These are phyloP conservation scores for Corrigiola litoralis DNA, from an alignment of 179 eudicot genomes.

Conservation along the genomic window DNA sequence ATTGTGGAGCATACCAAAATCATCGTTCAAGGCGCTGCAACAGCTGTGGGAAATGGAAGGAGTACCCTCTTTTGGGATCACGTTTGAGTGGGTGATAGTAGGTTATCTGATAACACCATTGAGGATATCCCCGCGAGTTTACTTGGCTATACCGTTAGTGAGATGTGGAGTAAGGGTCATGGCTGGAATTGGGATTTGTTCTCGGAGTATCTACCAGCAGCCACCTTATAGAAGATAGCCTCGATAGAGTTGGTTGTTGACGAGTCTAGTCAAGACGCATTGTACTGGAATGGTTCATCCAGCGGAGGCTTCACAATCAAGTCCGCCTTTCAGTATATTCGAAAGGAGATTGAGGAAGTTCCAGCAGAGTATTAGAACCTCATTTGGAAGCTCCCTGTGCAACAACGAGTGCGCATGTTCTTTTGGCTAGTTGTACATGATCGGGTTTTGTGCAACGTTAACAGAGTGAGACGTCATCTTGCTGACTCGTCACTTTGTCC, in stretches of 20 bases:
- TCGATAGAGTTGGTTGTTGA: not conserved
- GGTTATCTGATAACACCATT: not conserved
- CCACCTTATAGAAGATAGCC: not conserved
- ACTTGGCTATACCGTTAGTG: not conserved
- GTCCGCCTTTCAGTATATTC: not conserved
- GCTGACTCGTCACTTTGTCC: not conserved
- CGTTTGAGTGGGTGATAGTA: not conserved
- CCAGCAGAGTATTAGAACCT: not conserved
- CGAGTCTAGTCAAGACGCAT: not conserved
- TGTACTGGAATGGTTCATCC: not conserved
- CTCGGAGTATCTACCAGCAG: not conserved
- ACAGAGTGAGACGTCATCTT: not conserved
- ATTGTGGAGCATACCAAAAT: too few species aligned
- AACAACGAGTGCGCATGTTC: not conserved
- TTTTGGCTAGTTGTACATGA: not conserved
- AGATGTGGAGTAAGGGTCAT: not conserved
- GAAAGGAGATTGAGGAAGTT: not conserved
- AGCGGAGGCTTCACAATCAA: not conserved
- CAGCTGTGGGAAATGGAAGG: not conserved
- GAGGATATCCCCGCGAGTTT: fast-evolving
- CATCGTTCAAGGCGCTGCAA: not conserved
- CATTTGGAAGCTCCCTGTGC: not conserved
- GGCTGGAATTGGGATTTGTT: not conserved
- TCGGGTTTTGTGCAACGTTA: not conserved
- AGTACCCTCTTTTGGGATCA: not conserved